Evolutionary conservation across 768 basidiomycete species (phyloP), one percentile per base, ranked within the genome.

Genomic region (Thelephora ganbajun): DNA sequence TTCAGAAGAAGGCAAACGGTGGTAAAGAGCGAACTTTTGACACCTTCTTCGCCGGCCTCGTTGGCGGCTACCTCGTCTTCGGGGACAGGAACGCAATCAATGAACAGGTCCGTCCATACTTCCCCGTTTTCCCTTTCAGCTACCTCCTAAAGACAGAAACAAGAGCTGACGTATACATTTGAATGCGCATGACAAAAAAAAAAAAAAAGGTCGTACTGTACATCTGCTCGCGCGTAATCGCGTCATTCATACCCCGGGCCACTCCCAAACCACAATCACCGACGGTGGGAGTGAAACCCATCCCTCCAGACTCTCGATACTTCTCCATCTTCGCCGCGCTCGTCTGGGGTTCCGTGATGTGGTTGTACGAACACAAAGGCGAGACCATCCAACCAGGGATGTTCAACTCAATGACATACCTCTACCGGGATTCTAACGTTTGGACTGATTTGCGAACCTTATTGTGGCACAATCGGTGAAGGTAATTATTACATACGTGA

Each of bases 271-370:
- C 71, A 23, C 59, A 69, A 46, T 59, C 66, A 16, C 59, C 76
- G 3, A 51, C 64, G 34, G 70, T 72, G 39, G 26, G 5, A 30
- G 26, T 30, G 26, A 77, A 73, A 57, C 86, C 92, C 2, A 63
- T 89, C 33, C 91, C 93, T 6, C 92, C 93, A 2, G 77, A 94
- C 58, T 69, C 88, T 14, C 69, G 76, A 12, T 82, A 87, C 60
- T 99, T 98, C 65, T 78, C 84, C 1, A 59, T 86, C 41, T 91
- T 93, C 51, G 86, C 92, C 2, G 88, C 92, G 0, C 54, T 97
- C 12, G 75, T 82, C 30, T 98, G 96, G 96, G 96, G 90, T 39
- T 74, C 83, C 6, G 93, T 97, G 42, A 97, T 99, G 94, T 99
- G 84, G 76, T 67, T 96, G 51, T 98, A 93, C 74, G 73, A 80